Conservation (phyloP, 1,139 yeast species). For the Ogataea hybrid region DNA sequence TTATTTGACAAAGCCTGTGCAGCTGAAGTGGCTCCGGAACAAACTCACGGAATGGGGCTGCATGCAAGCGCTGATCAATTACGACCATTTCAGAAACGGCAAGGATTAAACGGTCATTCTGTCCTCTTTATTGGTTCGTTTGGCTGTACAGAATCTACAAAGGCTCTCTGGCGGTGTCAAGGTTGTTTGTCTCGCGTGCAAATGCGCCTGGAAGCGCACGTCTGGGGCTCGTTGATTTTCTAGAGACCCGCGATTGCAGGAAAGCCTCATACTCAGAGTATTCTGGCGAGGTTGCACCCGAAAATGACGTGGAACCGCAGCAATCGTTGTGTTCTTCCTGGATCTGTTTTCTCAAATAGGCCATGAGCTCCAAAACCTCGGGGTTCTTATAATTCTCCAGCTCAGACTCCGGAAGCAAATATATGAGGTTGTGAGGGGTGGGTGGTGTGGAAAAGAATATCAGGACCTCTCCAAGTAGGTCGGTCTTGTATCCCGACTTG, state of each 20-base stretch:
- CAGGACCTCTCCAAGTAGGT: conserved; percentile 24
- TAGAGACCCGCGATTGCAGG: no score
- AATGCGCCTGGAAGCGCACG: no score
- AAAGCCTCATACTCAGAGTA: no score
- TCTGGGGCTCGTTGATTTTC: no score
- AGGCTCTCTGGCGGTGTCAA: neutral
- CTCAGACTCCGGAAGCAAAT: conserved; percentile 18
- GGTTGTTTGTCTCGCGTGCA: no score
- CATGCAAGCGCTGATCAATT: conserved; percentile 96
- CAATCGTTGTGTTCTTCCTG: conserved; percentile 23
- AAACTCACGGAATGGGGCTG: conserved; percentile 96
- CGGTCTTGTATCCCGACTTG: conserved; percentile 20
- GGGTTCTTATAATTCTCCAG: conserved; percentile 5
- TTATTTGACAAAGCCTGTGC: conserved; percentile 94
- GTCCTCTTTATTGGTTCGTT: neutral
- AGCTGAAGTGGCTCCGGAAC: conserved; percentile 88
- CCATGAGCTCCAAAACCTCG: conserved; percentile 17
- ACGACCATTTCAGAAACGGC: conserved; percentile 61
- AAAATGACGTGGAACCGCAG: no score
- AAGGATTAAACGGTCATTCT: neutral
- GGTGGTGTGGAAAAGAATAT: conserved; percentile 26
- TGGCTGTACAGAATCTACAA: conserved; percentile 8
- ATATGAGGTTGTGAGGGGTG: conserved; percentile 23
- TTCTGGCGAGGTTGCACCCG: no score
- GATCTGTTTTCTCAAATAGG: conserved; percentile 20